Evolutionary conservation across 2,329 filamentous ascomycete genomes (phyloP), one percentile per base, ranked within the genome.

Genomic region (Colletotrichum tofieldiae): DNA sequence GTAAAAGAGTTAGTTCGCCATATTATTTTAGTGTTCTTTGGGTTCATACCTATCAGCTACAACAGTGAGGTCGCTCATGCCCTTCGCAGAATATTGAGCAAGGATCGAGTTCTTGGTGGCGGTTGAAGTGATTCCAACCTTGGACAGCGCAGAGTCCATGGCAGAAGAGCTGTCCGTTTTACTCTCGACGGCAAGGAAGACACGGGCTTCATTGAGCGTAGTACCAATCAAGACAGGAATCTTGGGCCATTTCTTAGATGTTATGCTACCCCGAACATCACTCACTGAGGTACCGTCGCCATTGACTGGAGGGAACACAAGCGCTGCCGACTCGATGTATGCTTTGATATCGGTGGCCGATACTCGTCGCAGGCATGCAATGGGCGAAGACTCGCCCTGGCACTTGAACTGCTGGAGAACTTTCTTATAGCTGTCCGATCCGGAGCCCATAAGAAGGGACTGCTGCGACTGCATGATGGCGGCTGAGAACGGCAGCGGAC

Each of bases 401-500:
- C 72, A 73, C 26, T 23, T n/a, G 59, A 73, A 67, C 2, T 67
- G 47, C 51, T 65, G 49, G 5, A 68, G 41, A 1, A 73, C 68
- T 32, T 72, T 73, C 2, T 52, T 20, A 26, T 72, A 73, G 55
- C 64, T 73, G 32, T 62, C 61, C 18, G 23, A 23, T 0, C 72
- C 72, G 11, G 70, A 70, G 5, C 70, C 70, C 1, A 72, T 2
- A 23, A 72, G 70, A 20, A 72, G 51, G 23, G 65, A 41, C 20
- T 72, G 70, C 20, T 72, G 70, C 39, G 70, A 72, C 47, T 70
- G 32, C 70, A 72, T 69, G 20, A 72, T 72, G 39, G 70, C 70
- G 9, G 70, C 70, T 12, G 65, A 45, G 59, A 72, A 72, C 20
- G 79, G 79, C 1, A 79, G 41, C 3, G 78, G 79, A 0, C 75